Base-by-base conservation (phyloP, 176 grass and related monocot species). In the Bromus sterilis region DNA sequence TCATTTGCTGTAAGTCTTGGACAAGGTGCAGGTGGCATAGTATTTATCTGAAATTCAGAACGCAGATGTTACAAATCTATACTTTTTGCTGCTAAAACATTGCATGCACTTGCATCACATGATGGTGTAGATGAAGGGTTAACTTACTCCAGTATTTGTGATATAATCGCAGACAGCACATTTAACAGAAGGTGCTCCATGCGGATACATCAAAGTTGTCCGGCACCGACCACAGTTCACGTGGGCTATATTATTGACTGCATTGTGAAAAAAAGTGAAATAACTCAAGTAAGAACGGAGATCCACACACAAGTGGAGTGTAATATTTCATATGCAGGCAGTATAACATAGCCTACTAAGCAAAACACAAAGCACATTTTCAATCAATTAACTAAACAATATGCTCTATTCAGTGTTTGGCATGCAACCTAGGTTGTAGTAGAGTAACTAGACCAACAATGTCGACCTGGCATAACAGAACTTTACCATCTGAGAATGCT, bases 181-280 rank as follows among this genome's bases (percentile, higher is more conserved):
- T 91, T 97, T 94, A 63, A 94, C 94, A 75, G 94, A 97, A 77
- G 87, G 87, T 62, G 92, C 89, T 49, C 92, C 95, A 72, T 92
- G 92, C 44, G 89, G 95, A 90, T 97, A 97, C 92, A 97, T 92
- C 65, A 97, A 89, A 67, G 83, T 90, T 29, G 82, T 92, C 74
- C 66, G 87, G 81, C 95, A 98, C 20, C 78, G 84, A 34, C 83
- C 88, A 56, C 95, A 98, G 65, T 80, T 94, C 36, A 94, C 84
- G 34, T 94, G 92, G 25, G 94, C 86, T 77, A 93, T 69, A 48
- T 87, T 92, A 80, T 94, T 93, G 51, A 84, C 92, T 92, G 90
- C 84, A 84, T 34, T 40, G 62, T 42, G 40, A 84, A 71, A 66
- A 79, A 66, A 78, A 75, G 53, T 61, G 40, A 64, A 81, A 70